Evolutionary conservation across 805 yeast genomes (phyloP), one percentile per base, ranked within the genome.

Genomic region (Wickerhamomyces sydowiorum): DNA sequence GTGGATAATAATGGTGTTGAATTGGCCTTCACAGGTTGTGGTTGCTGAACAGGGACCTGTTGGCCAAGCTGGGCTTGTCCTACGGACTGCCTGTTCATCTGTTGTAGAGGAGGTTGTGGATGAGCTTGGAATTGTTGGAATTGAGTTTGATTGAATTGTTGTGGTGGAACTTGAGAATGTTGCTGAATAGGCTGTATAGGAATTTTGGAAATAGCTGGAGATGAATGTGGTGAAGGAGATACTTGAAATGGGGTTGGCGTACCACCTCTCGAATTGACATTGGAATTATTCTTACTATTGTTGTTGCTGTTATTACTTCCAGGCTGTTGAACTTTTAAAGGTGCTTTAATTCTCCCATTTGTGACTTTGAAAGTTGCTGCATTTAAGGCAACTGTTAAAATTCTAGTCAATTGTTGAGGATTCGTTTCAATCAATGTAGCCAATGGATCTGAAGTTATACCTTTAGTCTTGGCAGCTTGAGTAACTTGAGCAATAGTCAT

Each of bases 401-500:
- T 85, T 57, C 80, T 79, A 40, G 88, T 85, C 39, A 86, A 76
- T 59, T 85, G 90, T 46, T 79, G 82, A 3, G 95, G 95, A 40
- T 86, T 86, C 49, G 80, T 81, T 43, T 86, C 91, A 53, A 85
- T 86, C 54, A 83, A 70, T 25, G 86, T 83, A 13, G 85, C 79
- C 47, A 86, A 66, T 5, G 93, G 90, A 53, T 85, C 84, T 18
- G 88, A 86, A 1, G 80, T 78, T 45, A 86, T 81, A 15, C 93
- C 90, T 29, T 84, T 86, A 52, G 80, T 81, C 53, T 89, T 86
- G 0, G 96, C 96, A 7, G 90, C 90, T 51, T 82, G 90, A 44
- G 85, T 83, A 9, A 86, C 91, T 59, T 86, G 93, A 10, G 95
- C 91, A 48, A 90, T 88, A 0, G 96, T 91, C 69, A 90, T 85